Percentiles rank a stretch among this genome's conserved stretches.
Evolutionary conservation across 495 filamentous ascomycete genomes (phyloP).

Genomic region (Rostrohypoxylon terebratum): DNA sequence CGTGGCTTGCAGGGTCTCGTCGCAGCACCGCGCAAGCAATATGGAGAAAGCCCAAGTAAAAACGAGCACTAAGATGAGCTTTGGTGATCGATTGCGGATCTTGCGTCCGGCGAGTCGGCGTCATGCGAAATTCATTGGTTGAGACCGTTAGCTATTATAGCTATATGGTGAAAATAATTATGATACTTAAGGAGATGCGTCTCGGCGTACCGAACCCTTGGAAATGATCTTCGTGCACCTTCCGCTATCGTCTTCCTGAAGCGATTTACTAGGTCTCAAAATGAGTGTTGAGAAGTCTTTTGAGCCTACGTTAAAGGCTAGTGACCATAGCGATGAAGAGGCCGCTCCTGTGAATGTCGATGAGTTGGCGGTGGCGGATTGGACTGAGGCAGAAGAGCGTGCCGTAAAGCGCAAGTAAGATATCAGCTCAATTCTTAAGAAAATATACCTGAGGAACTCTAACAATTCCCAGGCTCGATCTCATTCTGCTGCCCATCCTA

Average conservation of each 20-base stretch:
- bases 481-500: slow-evolving; percentile 64
- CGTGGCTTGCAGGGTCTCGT: slow-evolving; percentile 26
- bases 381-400: slow-evolving; percentile 52
- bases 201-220: not conserved
- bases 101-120: slow-evolving; percentile 25
- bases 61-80: slow-evolving; percentile 10
- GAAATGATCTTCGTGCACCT: not conserved
- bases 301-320: slow-evolving; percentile 7
- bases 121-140: slow-evolving; percentile 15
- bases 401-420: slow-evolving; percentile 56
- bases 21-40: slow-evolving; percentile 21
- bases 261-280: not conserved
- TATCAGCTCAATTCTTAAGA: not conserved
- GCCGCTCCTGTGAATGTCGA: slow-evolving; percentile 42
- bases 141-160: not conserved
- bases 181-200: slow-evolving; percentile 26
- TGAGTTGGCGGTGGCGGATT: slow-evolving; percentile 41
- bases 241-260: not conserved
- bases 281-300: slow-evolving; percentile 18
- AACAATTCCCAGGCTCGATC: slow-evolving; percentile 57
- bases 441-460: not conserved
- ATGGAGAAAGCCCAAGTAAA: slow-evolving; percentile 4
- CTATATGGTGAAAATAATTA: slow-evolving; percentile 2
- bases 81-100: slow-evolving; percentile 1
- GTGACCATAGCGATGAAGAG: slow-evolving; percentile 41